Conservation (phyloP, 306 rosid genomes). For the Cyamopsis tetragonoloba region DNA sequence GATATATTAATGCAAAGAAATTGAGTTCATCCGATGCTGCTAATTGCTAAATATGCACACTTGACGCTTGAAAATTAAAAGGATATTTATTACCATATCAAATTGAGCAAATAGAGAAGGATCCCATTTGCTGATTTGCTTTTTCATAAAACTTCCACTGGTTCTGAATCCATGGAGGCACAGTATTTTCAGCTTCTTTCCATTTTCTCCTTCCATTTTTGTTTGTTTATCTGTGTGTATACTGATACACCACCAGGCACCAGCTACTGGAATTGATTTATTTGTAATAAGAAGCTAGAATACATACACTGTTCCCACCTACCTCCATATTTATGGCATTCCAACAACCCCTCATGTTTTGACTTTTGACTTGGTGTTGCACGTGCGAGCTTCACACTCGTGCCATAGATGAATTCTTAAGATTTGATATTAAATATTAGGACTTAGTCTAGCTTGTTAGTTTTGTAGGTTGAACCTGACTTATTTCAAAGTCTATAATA, state of each 20-base stretch:
- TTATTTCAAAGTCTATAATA: too few species aligned
- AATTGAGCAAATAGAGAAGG: constrained; percentile 66
- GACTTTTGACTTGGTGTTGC: neutral
- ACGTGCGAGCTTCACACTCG: neutral
- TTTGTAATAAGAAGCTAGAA: constrained; percentile 9
- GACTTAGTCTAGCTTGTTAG: too few species aligned
- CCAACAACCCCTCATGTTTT: neutral
- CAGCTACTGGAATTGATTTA: neutral
- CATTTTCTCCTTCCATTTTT: constrained; percentile 41
- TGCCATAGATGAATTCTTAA: too few species aligned
- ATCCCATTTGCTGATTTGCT: constrained; percentile 87
- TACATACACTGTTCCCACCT: constrained; percentile 7
- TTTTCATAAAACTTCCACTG: constrained; percentile 66
- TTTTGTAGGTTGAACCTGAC: too few species aligned
- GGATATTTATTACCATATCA: constrained; percentile 43
- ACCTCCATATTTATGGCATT: neutral
- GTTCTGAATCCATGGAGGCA: constrained; percentile 96
- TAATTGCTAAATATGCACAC: neutral
- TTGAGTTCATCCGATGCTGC: too few species aligned
- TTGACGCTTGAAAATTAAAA: neutral
- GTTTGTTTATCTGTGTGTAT: neutral
- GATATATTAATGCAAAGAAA: too few species aligned
- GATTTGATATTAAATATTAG: too few species aligned
- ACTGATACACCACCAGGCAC: neutral
- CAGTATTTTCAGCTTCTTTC: constrained; percentile 59